Base-by-base conservation (phyloP, 1,284 basidiomycete species). In the Tetrapyrgos nigripes region DNA sequence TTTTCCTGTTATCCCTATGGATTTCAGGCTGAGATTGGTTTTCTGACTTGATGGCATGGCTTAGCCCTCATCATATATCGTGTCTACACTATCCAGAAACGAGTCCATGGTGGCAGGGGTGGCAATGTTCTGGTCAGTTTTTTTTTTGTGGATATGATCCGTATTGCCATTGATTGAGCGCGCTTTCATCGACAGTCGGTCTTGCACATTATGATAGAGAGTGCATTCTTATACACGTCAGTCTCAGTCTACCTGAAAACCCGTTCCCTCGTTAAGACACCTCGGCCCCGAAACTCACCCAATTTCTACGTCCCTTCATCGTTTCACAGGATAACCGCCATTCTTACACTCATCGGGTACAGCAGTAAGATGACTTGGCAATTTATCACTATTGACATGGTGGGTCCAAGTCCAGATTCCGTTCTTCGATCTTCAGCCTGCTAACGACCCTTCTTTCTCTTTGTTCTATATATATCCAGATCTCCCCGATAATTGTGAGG, bases 401-500 rank as follows among this genome's bases (percentile, higher is more conserved):
- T 55, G n/a, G 21, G 23, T 9, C 14, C 27, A 1, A n/a, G 19
- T n/a, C 14, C 23, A 17, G 13, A 26, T 14, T 48, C n/a, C n/a
- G n/a, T n/a, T n/a, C n/a, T n/a, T n/a, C n/a, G n/a, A n/a, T n/a
- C n/a, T n/a, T n/a, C n/a, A n/a, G n/a, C n/a, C n/a, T n/a, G n/a
- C n/a, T n/a, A n/a, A n/a, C n/a, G n/a, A n/a, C n/a, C 17, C 33
- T 19, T 29, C 13, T 8, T 46, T 14, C 17, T 3, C 13, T 55
- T 46, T 33, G 33, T 29, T 31, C 28, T 13, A 11, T 11, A 6
- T 40, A 9, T 40, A 13, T 43, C 26, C n/a, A 55, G 54, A 35
- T 55, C 14, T 49, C 46, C 35, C 54, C 54, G 3, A 55, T 55
- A n/a, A 55, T 55, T 47, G 54, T 50, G 29, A 55, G 54, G n/a